Percentiles rank a stretch among this genome's conserved stretches.
phyloP scores from a whole-genome alignment of 1,139 yeast genomes.

The Saccharomyces pastorianus region DNA sequence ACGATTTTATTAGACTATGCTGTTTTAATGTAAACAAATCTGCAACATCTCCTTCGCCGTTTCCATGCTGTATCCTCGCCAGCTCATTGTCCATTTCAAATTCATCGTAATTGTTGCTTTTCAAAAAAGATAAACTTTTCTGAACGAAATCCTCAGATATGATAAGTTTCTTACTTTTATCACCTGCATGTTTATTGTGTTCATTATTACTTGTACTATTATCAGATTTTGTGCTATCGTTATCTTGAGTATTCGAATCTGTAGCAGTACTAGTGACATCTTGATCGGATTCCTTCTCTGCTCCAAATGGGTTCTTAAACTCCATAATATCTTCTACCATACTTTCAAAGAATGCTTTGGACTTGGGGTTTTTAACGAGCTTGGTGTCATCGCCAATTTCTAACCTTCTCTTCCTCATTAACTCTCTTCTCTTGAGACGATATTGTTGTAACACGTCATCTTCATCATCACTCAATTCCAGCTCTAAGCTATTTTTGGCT shows the following conservation, averaged over 20 bases:
- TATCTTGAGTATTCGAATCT: slow-evolving; percentile 20
- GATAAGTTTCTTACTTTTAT: slow-evolving; percentile 25
- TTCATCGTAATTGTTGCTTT: slow-evolving; percentile 33
- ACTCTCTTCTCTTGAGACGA: slow-evolving; percentile 42
- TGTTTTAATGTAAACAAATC: slow-evolving; percentile 44
- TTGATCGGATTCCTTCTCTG: slow-evolving; percentile 3
- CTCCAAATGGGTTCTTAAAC: slow-evolving; percentile 16
- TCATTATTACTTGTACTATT: slow-evolving; percentile 12
- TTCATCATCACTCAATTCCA: slow-evolving; percentile 53
- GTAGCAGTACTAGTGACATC: slow-evolving; percentile 11
- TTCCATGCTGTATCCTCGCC: slow-evolving; percentile 32
- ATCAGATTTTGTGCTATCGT: slow-evolving; percentile 4
- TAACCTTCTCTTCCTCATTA: slow-evolving; percentile 48
- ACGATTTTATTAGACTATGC: slow-evolving; percentile 35
- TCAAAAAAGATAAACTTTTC: slow-evolving; percentile 53
- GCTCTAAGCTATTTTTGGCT: slow-evolving; percentile 47
- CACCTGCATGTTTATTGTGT: slow-evolving; percentile 5
- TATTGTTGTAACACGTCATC: slow-evolving; percentile 47
- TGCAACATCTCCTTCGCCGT: slow-evolving; percentile 20
- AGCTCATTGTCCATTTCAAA: slow-evolving; percentile 34
- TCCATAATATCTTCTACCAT: slow-evolving; percentile 46
- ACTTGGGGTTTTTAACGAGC: slow-evolving; percentile 47
- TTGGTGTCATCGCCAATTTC: slow-evolving; percentile 43
- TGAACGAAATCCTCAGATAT: slow-evolving; percentile 54
- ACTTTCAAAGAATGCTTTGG: slow-evolving; percentile 66